Percentiles rank a stretch among this genome's conserved stretches.
Conservation (phyloP, 2,329 filamentous ascomycete genomes). For the Calonectria ilicicola region DNA sequence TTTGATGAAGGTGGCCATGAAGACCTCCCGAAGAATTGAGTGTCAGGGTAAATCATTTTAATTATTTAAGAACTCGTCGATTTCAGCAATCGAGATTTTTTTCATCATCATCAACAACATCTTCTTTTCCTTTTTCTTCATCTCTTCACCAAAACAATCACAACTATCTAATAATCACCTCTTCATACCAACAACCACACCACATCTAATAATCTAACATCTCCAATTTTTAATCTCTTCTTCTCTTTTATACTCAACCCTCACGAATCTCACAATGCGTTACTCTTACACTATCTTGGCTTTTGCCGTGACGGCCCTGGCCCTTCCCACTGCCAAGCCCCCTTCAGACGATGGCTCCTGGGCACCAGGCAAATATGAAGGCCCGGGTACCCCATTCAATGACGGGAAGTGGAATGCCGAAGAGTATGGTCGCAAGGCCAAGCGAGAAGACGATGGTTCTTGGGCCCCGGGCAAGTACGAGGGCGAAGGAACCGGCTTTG, state of each 20-base stretch:
- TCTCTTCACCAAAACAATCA: not conserved
- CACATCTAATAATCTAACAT: not conserved
- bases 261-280: not conserved
- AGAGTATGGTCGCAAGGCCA: not conserved
- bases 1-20: not conserved
- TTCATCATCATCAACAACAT: not conserved
- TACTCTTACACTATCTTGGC: not conserved
- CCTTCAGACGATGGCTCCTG: not conserved
- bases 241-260: not conserved
- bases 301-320: not conserved
- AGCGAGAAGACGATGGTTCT: not conserved
- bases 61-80: not conserved
- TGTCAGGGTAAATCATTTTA: not conserved
- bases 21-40: not conserved
- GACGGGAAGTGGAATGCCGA: not conserved
- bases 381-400: not conserved
- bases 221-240: not conserved
- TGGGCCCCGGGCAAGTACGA: not conserved
- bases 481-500: not conserved
- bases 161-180: not conserved
- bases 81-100: not conserved
- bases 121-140: not conserved
- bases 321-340: not conserved
- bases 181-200: not conserved
- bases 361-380: not conserved